Evolutionary conservation across 163 green algal species (phyloP).

Genomic region (Volvox carteri): DNA sequence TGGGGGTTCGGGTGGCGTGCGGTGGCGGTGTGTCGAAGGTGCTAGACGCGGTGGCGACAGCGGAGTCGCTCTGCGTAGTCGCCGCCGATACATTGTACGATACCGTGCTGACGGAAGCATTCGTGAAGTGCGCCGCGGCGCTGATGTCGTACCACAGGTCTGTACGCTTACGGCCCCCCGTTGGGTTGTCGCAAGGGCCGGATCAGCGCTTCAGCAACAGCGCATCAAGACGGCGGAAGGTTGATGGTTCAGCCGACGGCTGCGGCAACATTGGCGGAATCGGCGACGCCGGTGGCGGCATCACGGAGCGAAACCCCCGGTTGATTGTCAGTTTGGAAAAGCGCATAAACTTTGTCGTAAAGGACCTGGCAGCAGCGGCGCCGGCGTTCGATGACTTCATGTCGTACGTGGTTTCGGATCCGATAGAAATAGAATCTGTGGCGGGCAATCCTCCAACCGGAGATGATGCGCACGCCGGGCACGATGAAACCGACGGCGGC

Average conservation of each 20-base stretch:
- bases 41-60: background rate
- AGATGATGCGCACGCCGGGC: too few relatives aligned
- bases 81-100: constrained; percentile 63
- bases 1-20: background rate
- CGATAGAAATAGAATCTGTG: too few relatives aligned
- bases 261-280: background rate
- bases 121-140: constrained; percentile 44
- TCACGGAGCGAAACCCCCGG: background rate
- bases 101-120: constrained; percentile 60
- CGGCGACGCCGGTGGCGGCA: background rate
- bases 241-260: background rate
- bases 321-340: constrained; percentile 62
- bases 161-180: background rate
- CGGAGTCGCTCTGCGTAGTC: background rate
- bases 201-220: background rate
- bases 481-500: background rate
- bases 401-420: constrained; percentile 22
- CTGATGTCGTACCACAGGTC: constrained; percentile 48
- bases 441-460: background rate
- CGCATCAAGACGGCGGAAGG: background rate
- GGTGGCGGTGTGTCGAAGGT: background rate
- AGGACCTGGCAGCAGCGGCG: constrained; percentile 39
- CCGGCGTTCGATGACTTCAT: constrained; percentile 64
- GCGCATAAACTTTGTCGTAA: constrained; percentile 64
- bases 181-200: background rate